A percentile compares a stretch with the other conserved stretches of the same genome.
These are phyloP conservation scores for Aureobasidium sp. DNA, from an alignment of 2,329 filamentous ascomycete species.

Conservation along the genomic window DNA sequence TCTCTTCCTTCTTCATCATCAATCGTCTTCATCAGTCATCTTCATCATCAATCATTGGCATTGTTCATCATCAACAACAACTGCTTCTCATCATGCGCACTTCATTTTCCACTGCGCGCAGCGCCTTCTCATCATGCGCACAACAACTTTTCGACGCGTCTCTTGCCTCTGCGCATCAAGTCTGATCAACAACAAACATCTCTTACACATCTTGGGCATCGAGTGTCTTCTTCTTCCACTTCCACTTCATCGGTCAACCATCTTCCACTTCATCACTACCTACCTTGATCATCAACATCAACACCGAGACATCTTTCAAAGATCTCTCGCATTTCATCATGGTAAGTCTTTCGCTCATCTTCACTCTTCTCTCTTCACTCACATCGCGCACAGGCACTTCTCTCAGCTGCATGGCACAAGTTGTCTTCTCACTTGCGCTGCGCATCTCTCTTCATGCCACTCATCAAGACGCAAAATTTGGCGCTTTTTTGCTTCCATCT, in stretches of 20 bases:
- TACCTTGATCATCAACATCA: neutral
- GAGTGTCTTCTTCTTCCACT: slow-evolving; percentile 4
- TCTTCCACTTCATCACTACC: neutral
- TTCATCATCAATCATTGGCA: neutral
- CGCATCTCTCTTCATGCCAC: neutral
- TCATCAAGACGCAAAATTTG: neutral
- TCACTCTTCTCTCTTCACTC: neutral
- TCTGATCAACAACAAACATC: neutral
- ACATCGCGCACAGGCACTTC: neutral
- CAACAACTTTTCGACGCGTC: neutral
- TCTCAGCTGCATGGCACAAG: neutral
- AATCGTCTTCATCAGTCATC: neutral
- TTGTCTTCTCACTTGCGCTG: neutral
- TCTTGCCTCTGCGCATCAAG: neutral
- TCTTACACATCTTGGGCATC: slow-evolving; percentile 5
- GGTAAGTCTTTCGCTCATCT: neutral
- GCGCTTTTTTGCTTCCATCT: neutral
- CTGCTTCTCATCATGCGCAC: neutral
- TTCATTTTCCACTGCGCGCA: neutral
- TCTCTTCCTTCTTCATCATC: slow-evolving; percentile 5
- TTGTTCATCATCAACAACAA: slow-evolving; percentile 10
- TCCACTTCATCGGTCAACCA: slow-evolving; percentile 6
- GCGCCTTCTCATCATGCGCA: neutral
- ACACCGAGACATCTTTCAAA: neutral
- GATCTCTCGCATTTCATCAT: neutral